Evolutionary conservation across 2,329 filamentous ascomycete species (phyloP).

Genomic region (Sclerotiophoma versabilis): DNA sequence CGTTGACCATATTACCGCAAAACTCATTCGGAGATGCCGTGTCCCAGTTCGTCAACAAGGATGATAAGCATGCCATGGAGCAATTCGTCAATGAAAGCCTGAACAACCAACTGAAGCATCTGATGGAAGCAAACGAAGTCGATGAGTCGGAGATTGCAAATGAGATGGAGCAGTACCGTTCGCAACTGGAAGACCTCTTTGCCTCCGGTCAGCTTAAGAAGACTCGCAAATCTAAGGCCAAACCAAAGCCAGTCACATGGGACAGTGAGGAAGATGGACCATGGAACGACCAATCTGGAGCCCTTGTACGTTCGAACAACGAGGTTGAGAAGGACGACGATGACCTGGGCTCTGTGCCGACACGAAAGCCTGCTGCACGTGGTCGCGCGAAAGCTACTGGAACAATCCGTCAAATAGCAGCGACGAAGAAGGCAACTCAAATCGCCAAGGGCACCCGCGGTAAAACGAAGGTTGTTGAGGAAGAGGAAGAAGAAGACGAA

Average conservation of each 20-base stretch:
- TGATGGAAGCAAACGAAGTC: constrained; percentile 63
- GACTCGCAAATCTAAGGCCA: constrained; percentile 64
- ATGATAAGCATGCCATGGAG: constrained; percentile 88
- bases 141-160: constrained; percentile 74
- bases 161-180: constrained; percentile 76
- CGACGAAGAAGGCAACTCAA: constrained; percentile 43
- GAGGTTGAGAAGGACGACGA: constrained; percentile 56
- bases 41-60: constrained; percentile 90
- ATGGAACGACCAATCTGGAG: constrained; percentile 82
- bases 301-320: constrained; percentile 62
- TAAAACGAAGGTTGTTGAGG: constrained; percentile 52
- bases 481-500: constrained; percentile 52
- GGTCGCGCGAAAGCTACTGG: constrained; percentile 55
- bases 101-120: constrained; percentile 52
- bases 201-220: constrained; percentile 68
- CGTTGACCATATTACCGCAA: constrained; percentile 89
- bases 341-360: constrained; percentile 35
- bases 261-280: constrained; percentile 87
- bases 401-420: constrained; percentile 40
- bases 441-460: constrained; percentile 48
- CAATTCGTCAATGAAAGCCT: constrained; percentile 56
- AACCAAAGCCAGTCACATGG: constrained; percentile 81
- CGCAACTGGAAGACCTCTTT: constrained; percentile 74
- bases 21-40: constrained; percentile 94
- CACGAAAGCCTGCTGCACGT: constrained; percentile 52